phyloP scores from a whole-genome alignment of 2,329 filamentous ascomycete species.

The Clarireedia sp. region DNA sequence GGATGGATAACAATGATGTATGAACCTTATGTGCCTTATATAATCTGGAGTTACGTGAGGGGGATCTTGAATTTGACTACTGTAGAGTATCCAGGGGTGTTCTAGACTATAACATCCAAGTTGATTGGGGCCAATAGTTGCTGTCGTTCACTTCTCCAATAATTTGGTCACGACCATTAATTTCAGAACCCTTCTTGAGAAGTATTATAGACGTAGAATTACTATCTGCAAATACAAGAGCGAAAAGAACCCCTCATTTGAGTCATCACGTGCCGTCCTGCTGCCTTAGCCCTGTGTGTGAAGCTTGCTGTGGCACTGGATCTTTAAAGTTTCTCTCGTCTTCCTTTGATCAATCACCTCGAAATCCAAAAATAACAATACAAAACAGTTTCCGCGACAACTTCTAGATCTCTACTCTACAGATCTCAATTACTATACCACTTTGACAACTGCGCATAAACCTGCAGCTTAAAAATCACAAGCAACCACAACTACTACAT shows the following conservation, averaged over 20 bases:
- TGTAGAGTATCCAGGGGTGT: too few species aligned
- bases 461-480: slow-evolving; percentile 7
- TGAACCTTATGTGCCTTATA: neutral
- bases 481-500: slow-evolving; percentile 1
- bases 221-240: too few species aligned
- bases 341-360: slow-evolving; percentile 5
- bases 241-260: too few species aligned
- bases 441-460: slow-evolving; percentile 15
- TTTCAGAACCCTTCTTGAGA: too few species aligned
- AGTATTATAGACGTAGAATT: too few species aligned
- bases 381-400: neutral
- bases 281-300: neutral
- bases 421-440: slow-evolving; percentile 9
- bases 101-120: too few species aligned
- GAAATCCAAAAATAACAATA: neutral
- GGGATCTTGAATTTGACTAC: neutral
- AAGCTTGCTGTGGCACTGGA: slow-evolving; percentile 2
- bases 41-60: neutral
- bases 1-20: neutral
- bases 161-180: too few species aligned
- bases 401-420: neutral
- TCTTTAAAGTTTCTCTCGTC: slow-evolving; percentile 6
- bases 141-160: too few species aligned
- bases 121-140: too few species aligned
- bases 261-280: neutral